Percentiles rank a stretch among this genome's conserved stretches.
Evolutionary conservation across 306 rosid species (phyloP).

Genomic region (Cucumis melo): DNA sequence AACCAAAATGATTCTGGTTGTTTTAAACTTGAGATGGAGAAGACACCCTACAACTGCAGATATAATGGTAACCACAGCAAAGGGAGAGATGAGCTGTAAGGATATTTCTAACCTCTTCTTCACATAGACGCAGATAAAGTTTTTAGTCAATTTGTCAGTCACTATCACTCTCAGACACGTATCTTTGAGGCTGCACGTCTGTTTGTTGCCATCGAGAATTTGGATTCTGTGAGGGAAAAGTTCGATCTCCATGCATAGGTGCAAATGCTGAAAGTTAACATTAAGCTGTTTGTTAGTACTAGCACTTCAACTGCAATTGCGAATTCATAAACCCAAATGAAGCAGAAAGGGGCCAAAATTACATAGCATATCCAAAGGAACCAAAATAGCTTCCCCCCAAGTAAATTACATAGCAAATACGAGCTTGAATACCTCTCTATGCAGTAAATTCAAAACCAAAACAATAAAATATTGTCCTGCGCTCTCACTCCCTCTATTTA

Average conservation of each 20-base stretch:
- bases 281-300: not conserved
- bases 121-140: not conserved
- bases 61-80: not conserved
- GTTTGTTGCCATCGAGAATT: slow-evolving; percentile 34
- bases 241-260: slow-evolving; percentile 42
- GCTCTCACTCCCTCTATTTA: not conserved
- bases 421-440: not conserved
- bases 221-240: slow-evolving; percentile 19
- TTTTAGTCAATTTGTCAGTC: slow-evolving; percentile 7
- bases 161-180: slow-evolving; percentile 39
- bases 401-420: not conserved
- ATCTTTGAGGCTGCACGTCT: slow-evolving; percentile 33
- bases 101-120: not conserved
- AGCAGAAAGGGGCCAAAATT: not conserved
- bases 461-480: not conserved
- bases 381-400: not conserved
- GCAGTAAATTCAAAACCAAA: not conserved
- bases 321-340: not conserved
- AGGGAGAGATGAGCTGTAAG: not conserved
- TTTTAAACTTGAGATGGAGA: not conserved
- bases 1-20: not conserved
- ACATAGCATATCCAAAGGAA: not conserved
- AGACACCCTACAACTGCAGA: not conserved
- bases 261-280: slow-evolving; percentile 65
- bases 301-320: not conserved